Evolutionary conservation across 164 flowering plant species (phyloP), one percentile per base, ranked within the genome.

Genomic region (Malania oleifera): DNA sequence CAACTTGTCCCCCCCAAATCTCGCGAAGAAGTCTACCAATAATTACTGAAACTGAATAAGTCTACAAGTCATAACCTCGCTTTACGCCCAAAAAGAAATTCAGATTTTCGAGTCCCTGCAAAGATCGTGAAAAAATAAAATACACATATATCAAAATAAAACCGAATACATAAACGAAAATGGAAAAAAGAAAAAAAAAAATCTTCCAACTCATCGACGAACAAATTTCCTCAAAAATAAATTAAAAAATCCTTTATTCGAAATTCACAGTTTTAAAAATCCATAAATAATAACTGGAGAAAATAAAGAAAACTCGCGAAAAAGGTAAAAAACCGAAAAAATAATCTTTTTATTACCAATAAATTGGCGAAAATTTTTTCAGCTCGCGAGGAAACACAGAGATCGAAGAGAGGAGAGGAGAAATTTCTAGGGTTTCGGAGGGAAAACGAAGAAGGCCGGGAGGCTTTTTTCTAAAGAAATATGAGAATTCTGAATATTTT

Each of bases 311-410:
- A 68, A 37, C 26, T 2, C 35, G 19, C 26, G 40, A 60, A 57
- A 31, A 4, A 9, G 6, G 35, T 4, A 72, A 35, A 64, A 20
- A 35, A 27, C 15, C 1, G 6, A 46, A 56, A 46, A 64, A 59
- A 47, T 14, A 3, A 27, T 7, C 15, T 23, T 46, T 53, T 52
- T 59, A 72, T 73, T 46, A 73, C 73, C 76, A 54, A 62, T 53
- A 65, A 71, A 25, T 58, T 3, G 9, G 66, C 14, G 29, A 62
- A 31, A 31, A 31, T 4, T 31, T 4, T 31, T 4, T 31, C 6
- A 31, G 35, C 35, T 31, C 9, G 9, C 35, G 9, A 9, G 9
- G 9, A 65, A 68, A 52, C 5, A 37, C 45, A 10, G 66, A 17
- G 39, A 19, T 10, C 6, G 18, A 20, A 38, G 13, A 18, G 11